These are phyloP conservation scores for Lathyrus aphaca DNA, from an alignment of 306 rosid genomes.

Conservation along the genomic window DNA sequence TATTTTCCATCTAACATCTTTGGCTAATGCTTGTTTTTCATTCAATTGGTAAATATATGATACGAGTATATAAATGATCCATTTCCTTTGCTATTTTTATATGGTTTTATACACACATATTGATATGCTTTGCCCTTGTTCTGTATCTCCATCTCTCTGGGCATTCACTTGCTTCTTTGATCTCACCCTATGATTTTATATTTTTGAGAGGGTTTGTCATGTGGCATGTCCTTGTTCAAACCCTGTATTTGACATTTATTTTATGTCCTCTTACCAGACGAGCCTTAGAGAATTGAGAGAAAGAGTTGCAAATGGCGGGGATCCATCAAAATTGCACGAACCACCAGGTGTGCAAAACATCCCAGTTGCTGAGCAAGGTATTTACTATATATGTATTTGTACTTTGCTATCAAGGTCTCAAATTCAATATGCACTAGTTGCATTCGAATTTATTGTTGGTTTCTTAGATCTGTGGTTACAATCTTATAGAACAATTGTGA, in stretches of 20 bases:
- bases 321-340: conserved; percentile 79
- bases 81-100: conserved; percentile 1
- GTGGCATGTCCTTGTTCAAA: neutral
- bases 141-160: neutral
- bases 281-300: conserved; percentile 84
- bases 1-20: conserved; percentile 8
- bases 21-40: neutral
- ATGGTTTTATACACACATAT: neutral
- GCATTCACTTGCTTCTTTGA: neutral
- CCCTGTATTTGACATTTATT: neutral
- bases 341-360: conserved; percentile 46
- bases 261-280: conserved; percentile 46
- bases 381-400: conserved; percentile 33
- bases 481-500: neutral
- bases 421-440: conserved; percentile 17
- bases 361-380: conserved; percentile 63
- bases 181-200: neutral
- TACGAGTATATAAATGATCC: neutral
- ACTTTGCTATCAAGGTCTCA: conserved; percentile 1
- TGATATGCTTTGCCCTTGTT: neutral
- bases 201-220: conserved; percentile 7
- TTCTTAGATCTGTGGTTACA: conserved; percentile 20
- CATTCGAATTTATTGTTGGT: conserved; percentile 1
- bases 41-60: neutral
- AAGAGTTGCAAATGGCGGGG: conserved; percentile 93